Evolutionary conservation across 257 asterid species (phyloP), one percentile per base, ranked within the genome.

Genomic region (Verbascum thapsus): DNA sequence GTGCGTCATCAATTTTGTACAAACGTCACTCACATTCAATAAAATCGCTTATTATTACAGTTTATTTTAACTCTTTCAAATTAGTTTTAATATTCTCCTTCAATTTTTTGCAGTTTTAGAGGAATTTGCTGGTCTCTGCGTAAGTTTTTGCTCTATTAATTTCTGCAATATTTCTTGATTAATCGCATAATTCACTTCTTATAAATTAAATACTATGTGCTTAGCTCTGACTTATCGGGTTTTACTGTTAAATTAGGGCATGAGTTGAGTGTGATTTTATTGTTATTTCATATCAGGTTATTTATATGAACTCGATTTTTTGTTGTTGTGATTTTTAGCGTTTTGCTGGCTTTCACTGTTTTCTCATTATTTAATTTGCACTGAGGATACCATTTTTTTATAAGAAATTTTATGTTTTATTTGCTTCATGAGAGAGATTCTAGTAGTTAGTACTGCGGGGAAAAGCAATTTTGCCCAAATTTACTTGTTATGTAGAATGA

Each of bases 381-480:
- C 10, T 68, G 58, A 10, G 12, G 35, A 49, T 53, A 47, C 23
- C 16, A 8, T 55, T 58, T 63, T 38, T 8, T n/a, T n/a, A 4
- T 20, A 44, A 19, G 37, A n/a, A 48, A 26, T 35, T 52, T 43
- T 37, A 18, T 48, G 64, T 69, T 51, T 50, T 37, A 10, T 41
- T 3, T 34, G 17, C 20, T 62, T 38, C 7, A 35, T 19, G 39
- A 43, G 69, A 58, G 54, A 44, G 23, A 16, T 56, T 62, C 54
- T 13, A 5, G 30, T 59, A 34, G 70, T 48, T 26, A 35, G 10
- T 13, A 0, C n/a, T 47, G 50, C n/a, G 38, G 37, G 2, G 32
- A 30, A 37, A n/a, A n/a, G 19, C 26, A 54, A 41, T 58, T 61
- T 60, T 35, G 68, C 78, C 77, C 57, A 73, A 74, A 42, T 49